Base-by-base conservation (phyloP, 495 filamentous ascomycete species). In the Neurospora sp. region DNA sequence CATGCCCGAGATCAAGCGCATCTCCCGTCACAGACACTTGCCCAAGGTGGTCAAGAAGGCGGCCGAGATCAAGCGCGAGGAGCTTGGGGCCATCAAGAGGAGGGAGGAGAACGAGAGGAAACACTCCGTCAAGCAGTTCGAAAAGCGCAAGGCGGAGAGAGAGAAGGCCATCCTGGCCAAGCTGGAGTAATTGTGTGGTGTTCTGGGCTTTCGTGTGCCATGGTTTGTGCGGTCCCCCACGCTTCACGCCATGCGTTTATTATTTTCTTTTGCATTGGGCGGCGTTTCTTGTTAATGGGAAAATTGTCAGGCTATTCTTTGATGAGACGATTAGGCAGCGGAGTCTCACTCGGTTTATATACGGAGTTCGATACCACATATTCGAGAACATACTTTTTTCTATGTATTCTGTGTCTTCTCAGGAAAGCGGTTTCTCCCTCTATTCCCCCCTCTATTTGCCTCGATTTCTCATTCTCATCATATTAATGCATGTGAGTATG, bases 21-120 rank as follows among this genome's bases (percentile, higher is more conserved):
- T 99, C 81, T 88, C 89, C 75, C 86, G 94, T 40, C 96, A 99
- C 81, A 88, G 95, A 73, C 95, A 98, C 83, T 81, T 98, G 75
- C 96, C 96, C 31, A 94, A 94, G 87, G 88, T 91, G 76, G 89
- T 99, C 74, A 99, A 97, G 92, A 98, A 98, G 88, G 96, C 96
- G 12, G 90, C 88, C 69, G 95, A 97, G 83, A 99, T 99, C 80
- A 99, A 99, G 88, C 84, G 84, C 73, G 94, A 96, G 77, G 96
- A 98, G 84, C 82, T 98, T 72, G 86, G 85, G 78, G 88, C 92
- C 40, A 91, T 98, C 74, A 97, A 96, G 88, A 86, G 93, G 81
- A 91, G 89, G 78, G 91, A 94, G 78, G 96, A 99, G 84, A 99
- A 98, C 81, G 91, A 96, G 84, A 87, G 96, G 78, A 96, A 91